Evolutionary conservation across 2,329 filamentous ascomycete genomes (phyloP), one percentile per base, ranked within the genome.

Genomic region (Fusarium sp.): DNA sequence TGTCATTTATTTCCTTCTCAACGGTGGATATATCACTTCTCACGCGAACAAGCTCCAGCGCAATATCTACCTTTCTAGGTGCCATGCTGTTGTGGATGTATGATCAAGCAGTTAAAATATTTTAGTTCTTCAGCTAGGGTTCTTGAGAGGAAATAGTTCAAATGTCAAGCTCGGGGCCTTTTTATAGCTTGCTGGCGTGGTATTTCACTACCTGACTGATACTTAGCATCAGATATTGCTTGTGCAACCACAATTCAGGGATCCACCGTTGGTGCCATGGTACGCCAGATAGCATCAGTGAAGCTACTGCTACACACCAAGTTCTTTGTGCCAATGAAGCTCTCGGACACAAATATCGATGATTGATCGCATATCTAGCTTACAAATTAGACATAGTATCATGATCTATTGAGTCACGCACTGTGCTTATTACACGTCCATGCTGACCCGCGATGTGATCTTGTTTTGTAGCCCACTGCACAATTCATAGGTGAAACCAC

Each of bases 101-200:
- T 4, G 4, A 1, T 8, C 3, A 3, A 6, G 14, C 6, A 0
- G 13, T 17, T 1, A 1, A 17, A 6, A 0, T 15, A 1, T 15
- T 17, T 17, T 6, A 2, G 10, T 48, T 48, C 14, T n/a, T 48
- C 6, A 4, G 10, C 3, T 17, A 1, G 4, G 10, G 4, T 12
- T n/a, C 14, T 30, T 12, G 12, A 1, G 0, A 6, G 26, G 20
- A n/a, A 14, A 4, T 48, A 8, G 20, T 30, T 30, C 3, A 0
- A 0, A 17, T 6, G 0, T 5, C 14, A 2, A 17, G 9, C 14
- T n/a, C 1, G 14, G 6, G 1, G 4, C 14, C 26, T 12, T 48
- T 48, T 48, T 48, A 48, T 48, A 48, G 6, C 4, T 17, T 6
- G 14, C 14, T n/a, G 4, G 0, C 1, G 7, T n/a, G 20, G 20